These are phyloP conservation scores for Hypoxylon sp. DNA, from an alignment of 2,329 filamentous ascomycete genomes.

Conservation along the genomic window DNA sequence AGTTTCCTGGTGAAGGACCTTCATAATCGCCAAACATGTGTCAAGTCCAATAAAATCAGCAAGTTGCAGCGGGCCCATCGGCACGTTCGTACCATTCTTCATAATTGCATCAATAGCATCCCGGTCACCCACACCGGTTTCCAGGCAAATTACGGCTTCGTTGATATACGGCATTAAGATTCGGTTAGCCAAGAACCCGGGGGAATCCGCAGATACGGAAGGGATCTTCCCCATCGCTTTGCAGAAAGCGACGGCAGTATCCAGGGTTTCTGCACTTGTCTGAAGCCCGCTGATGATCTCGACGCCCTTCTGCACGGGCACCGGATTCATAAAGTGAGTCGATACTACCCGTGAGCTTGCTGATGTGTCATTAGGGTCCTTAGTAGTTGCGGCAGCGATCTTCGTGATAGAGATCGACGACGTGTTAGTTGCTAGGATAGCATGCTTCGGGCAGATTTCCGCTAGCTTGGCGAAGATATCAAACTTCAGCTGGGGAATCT, in stretches of 20 bases:
- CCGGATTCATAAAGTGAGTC: constrained; percentile 99
- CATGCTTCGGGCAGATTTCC: constrained; percentile 82
- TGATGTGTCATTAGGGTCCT: constrained; percentile 82
- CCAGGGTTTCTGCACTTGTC: constrained; percentile 84
- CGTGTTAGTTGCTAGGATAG: constrained; percentile 96
- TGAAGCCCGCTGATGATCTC: constrained; percentile 97
- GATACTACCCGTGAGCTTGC: constrained; percentile 90
- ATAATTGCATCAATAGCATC: constrained; percentile 98
- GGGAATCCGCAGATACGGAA: constrained; percentile 88
- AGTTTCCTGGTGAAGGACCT: constrained; percentile 89
- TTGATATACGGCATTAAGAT: constrained; percentile 99
- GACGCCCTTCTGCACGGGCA: constrained; percentile 95
- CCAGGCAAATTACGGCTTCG: constrained; percentile 92
- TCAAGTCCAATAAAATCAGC: constrained; percentile 98
- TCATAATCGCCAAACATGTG: constrained; percentile 97
- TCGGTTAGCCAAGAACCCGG: constrained; percentile 94
- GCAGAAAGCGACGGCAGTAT: constrained; percentile 87
- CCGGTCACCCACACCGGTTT: constrained; percentile 88
- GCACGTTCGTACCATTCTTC: constrained; percentile 99
- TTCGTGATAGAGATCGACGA: constrained; percentile 98
- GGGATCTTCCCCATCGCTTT: constrained; percentile 93
- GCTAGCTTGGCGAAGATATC: constrained; percentile 89
- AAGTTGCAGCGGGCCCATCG: constrained; percentile 94
- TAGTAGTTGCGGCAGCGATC: constrained; percentile 88
- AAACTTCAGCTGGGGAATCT: constrained; percentile 88